Base-by-base conservation (phyloP, 1,139 yeast species). In the Hemisphaericaspora xylanilytica region DNA sequence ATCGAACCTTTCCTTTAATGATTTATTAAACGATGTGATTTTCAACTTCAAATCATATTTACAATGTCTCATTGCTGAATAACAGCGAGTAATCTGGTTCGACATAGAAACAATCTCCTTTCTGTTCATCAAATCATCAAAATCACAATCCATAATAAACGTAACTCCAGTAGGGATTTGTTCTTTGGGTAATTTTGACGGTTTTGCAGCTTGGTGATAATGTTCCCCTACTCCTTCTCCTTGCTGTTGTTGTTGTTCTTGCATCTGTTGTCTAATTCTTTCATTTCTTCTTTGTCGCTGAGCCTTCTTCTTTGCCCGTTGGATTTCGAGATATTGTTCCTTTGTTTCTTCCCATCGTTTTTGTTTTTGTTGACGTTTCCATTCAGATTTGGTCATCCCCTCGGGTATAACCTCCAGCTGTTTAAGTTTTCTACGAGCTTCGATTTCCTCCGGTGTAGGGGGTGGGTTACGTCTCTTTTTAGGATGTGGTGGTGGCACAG, bases 41-140 rank as follows among this genome's bases (percentile, higher is more conserved):
- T 63, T 61, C 35, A 92, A 65, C 18, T 78, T 75, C 4, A 88
- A 78, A n/a, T 75, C 75, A 49, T 75, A 70, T 35, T 67, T 61
- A 13, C 87, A 78, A 40, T 77, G 75, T 49, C 85, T 75, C 57
- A 85, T 87, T 17, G 84, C 82, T 7, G 95, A 78, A 60, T 92
- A 90, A 42, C 89, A 75, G 43, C 97, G 70, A 9, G 92, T 79
- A 36, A 92, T 73, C 61, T 92, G 98, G 44, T 81, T 78, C 9
- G 90, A 78, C 56, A 90, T 64, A 14, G 96, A 85, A 2, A 76
- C 78, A 33, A 85, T 76, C 55, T 92, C 97, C 57, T 73, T 81
- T 28, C 80, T 85, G 37, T 73, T 78, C 98, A 92, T 92, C 53
- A 85, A 61, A 32, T 86, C 89, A 55, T 92, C 98, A 59, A 92